These are phyloP conservation scores for Rhexocercosporidium sp. DNA, from an alignment of 2,329 filamentous ascomycete species.

Conservation along the genomic window DNA sequence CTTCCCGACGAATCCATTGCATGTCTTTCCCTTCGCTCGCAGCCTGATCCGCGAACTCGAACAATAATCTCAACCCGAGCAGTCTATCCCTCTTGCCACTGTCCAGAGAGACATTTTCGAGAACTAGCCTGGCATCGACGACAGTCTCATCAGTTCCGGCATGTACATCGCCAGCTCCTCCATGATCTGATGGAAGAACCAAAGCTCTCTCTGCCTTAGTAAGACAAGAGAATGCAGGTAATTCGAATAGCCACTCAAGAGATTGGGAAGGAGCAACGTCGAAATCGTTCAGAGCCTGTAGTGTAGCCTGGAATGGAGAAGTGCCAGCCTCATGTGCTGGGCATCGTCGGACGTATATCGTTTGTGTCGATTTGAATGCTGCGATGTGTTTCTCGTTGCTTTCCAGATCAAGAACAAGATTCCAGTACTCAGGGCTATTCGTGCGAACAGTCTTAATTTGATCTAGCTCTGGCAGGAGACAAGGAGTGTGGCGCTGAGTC, in stretches of 20 bases:
- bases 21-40: constrained; percentile 47
- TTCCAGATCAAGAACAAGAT: constrained; percentile 68
- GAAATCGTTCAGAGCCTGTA: constrained; percentile 66
- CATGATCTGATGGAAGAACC: constrained; percentile 51
- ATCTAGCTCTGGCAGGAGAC: constrained; percentile 52
- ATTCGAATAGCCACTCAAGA: constrained; percentile 69
- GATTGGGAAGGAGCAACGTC: constrained; percentile 52
- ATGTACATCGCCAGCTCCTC: constrained; percentile 49
- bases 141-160: constrained; percentile 61
- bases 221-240: constrained; percentile 57
- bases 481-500: constrained; percentile 42
- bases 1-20: constrained; percentile 60
- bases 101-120: constrained; percentile 54
- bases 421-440: constrained; percentile 66
- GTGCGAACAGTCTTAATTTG: constrained; percentile 55
- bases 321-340: constrained; percentile 58
- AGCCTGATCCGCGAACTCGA: constrained; percentile 66
- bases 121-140: constrained; percentile 64
- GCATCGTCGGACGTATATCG: constrained; percentile 66
- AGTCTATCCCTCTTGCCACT: constrained; percentile 60
- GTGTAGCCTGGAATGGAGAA: constrained; percentile 66
- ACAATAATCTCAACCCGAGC: constrained; percentile 66
- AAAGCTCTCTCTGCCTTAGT: constrained; percentile 63
- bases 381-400: constrained; percentile 59
- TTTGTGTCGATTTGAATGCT: constrained; percentile 65